These are phyloP conservation scores for Scutellaria baicalensis DNA, from an alignment of 257 asterid genomes.

Conservation along the genomic window DNA sequence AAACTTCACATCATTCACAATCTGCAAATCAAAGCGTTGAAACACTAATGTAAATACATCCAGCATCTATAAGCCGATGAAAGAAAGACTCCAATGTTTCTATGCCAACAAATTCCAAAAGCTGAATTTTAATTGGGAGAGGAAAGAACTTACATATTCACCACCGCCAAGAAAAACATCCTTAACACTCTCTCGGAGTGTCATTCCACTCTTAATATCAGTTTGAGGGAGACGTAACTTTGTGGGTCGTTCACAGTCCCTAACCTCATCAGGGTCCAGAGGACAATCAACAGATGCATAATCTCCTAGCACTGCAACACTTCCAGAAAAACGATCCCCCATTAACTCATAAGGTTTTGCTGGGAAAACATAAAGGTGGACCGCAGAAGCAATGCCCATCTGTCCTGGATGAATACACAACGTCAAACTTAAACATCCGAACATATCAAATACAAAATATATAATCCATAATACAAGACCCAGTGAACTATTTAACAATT, in stretches of 20 bases:
- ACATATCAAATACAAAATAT: slow-evolving; percentile 1
- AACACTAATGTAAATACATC: neutral
- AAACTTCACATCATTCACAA: slow-evolving; percentile 89
- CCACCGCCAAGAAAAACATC: slow-evolving; percentile 89
- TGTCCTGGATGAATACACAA: slow-evolving; percentile 81
- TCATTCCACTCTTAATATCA: slow-evolving; percentile 57
- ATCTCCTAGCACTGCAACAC: slow-evolving; percentile 90
- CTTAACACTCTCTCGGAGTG: slow-evolving; percentile 82
- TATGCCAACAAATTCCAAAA: neutral
- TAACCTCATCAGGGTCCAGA: slow-evolving; percentile 87
- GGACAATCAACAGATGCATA: slow-evolving; percentile 94
- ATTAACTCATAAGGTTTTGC: slow-evolving; percentile 91
- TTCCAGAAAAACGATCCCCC: slow-evolving; percentile 83
- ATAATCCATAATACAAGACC: neutral
- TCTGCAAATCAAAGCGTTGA: slow-evolving; percentile 33
- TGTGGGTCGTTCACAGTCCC: slow-evolving; percentile 96
- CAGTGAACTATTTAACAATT: neutral
- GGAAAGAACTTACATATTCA: slow-evolving; percentile 66
- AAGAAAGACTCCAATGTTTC: neutral
- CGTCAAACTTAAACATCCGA: slow-evolving; percentile 31
- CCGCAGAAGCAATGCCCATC: slow-evolving; percentile 95
- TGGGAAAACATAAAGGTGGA: slow-evolving; percentile 96
- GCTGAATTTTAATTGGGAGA: neutral
- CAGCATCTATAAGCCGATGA: neutral
- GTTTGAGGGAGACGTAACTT: slow-evolving; percentile 91